Percentiles rank a stretch among this genome's conserved stretches.
phyloP scores from a whole-genome alignment of 352 stramenopile species.

The Thalassiosira livingstoniorum region DNA sequence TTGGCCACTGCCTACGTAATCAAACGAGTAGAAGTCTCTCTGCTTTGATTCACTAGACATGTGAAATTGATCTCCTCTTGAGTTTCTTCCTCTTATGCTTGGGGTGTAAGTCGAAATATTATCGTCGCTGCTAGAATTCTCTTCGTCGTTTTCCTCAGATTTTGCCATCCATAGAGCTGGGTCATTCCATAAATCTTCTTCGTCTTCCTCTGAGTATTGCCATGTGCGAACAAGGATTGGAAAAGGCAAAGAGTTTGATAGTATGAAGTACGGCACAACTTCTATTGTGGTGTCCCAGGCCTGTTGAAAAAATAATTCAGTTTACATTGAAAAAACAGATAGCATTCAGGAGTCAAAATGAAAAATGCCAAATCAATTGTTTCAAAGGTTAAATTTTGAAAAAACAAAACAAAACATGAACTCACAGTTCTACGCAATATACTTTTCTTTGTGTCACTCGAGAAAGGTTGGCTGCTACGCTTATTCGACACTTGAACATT shows the following conservation, averaged over 20 bases:
- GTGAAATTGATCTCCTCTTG: slow-evolving; percentile 30
- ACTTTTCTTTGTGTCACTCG: slow-evolving; percentile 29
- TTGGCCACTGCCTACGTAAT: slow-evolving; percentile 23
- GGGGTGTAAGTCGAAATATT: slow-evolving; percentile 24
- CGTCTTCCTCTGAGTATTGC: slow-evolving; percentile 33
- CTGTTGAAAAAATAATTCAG: no score
- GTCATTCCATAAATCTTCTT: slow-evolving; percentile 29
- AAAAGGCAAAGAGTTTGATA: slow-evolving; percentile 58
- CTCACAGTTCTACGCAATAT: slow-evolving; percentile 51
- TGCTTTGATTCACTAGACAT: slow-evolving; percentile 4
- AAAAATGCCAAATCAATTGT: no score
- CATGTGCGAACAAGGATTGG: slow-evolving; percentile 51
- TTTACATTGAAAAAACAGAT: no score
- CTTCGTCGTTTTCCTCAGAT: slow-evolving; percentile 35
- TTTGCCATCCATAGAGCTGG: slow-evolving; percentile 5
- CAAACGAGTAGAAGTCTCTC: slow-evolving; percentile 34
- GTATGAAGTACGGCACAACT: slow-evolving; percentile 52
- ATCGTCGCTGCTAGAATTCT: slow-evolving; percentile 32
- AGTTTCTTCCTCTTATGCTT: slow-evolving; percentile 20
- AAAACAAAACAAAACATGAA: no score
- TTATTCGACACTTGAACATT: slow-evolving; percentile 37
- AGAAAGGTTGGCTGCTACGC: not conserved
- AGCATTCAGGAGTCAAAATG: no score
- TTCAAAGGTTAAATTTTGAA: no score
- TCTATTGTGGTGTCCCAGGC: slow-evolving; percentile 50